phyloP scores from a whole-genome alignment of 2,329 filamentous ascomycete genomes.

The Talaromyces sp. region DNA sequence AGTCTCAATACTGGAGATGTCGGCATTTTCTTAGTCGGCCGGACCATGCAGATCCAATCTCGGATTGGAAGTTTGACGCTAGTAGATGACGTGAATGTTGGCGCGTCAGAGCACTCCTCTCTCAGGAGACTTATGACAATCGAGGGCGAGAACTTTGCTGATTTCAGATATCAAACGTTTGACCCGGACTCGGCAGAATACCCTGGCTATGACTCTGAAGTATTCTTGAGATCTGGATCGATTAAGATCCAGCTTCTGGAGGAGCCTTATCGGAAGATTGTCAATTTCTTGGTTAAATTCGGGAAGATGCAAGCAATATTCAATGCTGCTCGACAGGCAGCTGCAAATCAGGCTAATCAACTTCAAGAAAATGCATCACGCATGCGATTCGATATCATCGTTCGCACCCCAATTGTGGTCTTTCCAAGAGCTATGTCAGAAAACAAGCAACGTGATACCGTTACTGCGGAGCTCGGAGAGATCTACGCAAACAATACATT shows the following conservation, averaged over 20 bases:
- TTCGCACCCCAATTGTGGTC: slow-evolving; percentile 93
- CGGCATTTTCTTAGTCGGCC: slow-evolving; percentile 80
- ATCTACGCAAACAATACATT: slow-evolving; percentile 97
- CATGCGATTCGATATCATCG: slow-evolving; percentile 88
- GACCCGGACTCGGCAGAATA: slow-evolving; percentile 73
- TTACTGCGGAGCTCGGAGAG: slow-evolving; percentile 93
- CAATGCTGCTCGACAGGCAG: slow-evolving; percentile 92
- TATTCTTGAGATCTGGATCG: slow-evolving; percentile 86
- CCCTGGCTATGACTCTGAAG: slow-evolving; percentile 89
- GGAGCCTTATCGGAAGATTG: slow-evolving; percentile 96
- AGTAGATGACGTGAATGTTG: slow-evolving; percentile 89
- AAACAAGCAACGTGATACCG: slow-evolving; percentile 69
- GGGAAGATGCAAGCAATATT: slow-evolving; percentile 99
- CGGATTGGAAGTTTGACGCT: slow-evolving; percentile 83
- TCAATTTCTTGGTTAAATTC: slow-evolving; percentile 97
- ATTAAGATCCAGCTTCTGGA: slow-evolving; percentile 97
- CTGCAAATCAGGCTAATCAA: slow-evolving; percentile 87
- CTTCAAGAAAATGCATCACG: slow-evolving; percentile 86
- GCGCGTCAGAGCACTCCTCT: slow-evolving; percentile 74
- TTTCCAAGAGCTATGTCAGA: slow-evolving; percentile 78
- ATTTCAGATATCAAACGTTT: slow-evolving; percentile 97
- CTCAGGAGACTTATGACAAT: slow-evolving; percentile 88
- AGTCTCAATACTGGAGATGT: slow-evolving; percentile 91
- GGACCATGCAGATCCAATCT: slow-evolving; percentile 81
- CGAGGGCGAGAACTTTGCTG: slow-evolving; percentile 89